Conservation (phyloP, 2,329 filamentous ascomycete genomes). For the Neofusicoccum parvum region DNA sequence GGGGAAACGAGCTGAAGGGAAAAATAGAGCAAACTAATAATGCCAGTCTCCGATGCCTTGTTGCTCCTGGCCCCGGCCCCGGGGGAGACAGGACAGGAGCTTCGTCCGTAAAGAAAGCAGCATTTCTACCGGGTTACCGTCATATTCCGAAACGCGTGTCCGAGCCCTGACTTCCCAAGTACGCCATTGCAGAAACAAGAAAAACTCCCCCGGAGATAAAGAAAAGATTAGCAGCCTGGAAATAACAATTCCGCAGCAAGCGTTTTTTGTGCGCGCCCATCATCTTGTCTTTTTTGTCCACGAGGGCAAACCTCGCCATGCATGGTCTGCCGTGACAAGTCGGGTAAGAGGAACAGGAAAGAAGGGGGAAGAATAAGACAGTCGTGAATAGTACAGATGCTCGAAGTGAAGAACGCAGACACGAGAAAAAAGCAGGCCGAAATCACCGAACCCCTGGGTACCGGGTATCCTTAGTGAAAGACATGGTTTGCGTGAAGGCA, state of each 20-base stretch:
- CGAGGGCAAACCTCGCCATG: background rate
- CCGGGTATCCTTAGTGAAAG: conserved; percentile 20
- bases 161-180: background rate
- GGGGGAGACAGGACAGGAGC: background rate
- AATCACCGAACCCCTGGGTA: conserved; percentile 16
- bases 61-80: background rate
- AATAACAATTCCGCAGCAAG: background rate
- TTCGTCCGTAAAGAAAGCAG: background rate
- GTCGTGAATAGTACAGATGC: conserved; percentile 19
- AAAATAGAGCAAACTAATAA: background rate
- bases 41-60: conserved; percentile 12
- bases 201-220: background rate
- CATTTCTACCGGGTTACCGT: conserved; percentile 17
- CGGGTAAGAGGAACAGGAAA: background rate
- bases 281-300: conserved; percentile 9
- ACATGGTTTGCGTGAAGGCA: conserved; percentile 16
- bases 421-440: background rate
- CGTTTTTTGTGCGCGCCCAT: conserved; percentile 11
- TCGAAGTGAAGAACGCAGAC: conserved; percentile 2
- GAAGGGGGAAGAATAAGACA: background rate
- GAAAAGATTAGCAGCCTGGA: background rate
- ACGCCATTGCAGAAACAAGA: background rate
- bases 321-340: background rate
- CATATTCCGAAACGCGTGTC: conserved; percentile 15
- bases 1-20: background rate